Evolutionary conservation across 371 early-diverging fungal species (phyloP).

Genomic region (Actinomucor elegans): DNA sequence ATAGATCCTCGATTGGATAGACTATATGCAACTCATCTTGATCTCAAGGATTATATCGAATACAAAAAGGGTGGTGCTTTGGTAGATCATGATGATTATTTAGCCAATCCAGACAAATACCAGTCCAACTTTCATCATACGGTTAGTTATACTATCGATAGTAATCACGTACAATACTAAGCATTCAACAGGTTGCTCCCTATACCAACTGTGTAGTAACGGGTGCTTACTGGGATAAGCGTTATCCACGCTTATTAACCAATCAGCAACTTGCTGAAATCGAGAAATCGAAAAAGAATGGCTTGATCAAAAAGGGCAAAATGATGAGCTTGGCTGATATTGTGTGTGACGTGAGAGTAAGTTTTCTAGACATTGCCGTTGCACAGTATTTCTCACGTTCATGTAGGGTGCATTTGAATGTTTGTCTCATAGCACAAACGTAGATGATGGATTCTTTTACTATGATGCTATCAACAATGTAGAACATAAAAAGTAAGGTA

Average conservation of each 20-base stretch:
- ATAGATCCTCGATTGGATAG: conserved; percentile 60
- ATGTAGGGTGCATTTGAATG: conserved; percentile 89
- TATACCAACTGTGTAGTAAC: conserved; percentile 88
- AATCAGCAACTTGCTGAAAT: conserved; percentile 73
- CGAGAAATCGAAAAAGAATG: conserved; percentile 53
- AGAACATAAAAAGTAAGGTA: conserved; percentile 73
- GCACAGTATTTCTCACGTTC: conserved; percentile 7
- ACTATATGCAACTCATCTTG: conserved; percentile 80
- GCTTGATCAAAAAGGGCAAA: conserved; percentile 54
- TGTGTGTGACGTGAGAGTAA: conserved; percentile 90
- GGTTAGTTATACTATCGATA: conserved; percentile 32
- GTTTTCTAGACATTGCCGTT: no score
- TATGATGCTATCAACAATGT: conserved; percentile 76
- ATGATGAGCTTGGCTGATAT: conserved; percentile 92
- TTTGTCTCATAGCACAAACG: conserved; percentile 82
- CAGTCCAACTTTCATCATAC: conserved; percentile 83
- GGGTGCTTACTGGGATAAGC: conserved; percentile 92
- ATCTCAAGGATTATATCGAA: conserved; percentile 78
- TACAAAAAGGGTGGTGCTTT: conserved; percentile 65
- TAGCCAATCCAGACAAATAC: conserved; percentile 79
- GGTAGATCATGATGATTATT: conserved; percentile 67
- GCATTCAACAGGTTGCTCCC: conserved; percentile 73
- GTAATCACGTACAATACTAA: not conserved
- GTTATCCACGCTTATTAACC: conserved; percentile 89
- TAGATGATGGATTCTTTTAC: conserved; percentile 91